Base-by-base conservation (phyloP, 257 asterid species). In the Ehretia macrophylla region DNA sequence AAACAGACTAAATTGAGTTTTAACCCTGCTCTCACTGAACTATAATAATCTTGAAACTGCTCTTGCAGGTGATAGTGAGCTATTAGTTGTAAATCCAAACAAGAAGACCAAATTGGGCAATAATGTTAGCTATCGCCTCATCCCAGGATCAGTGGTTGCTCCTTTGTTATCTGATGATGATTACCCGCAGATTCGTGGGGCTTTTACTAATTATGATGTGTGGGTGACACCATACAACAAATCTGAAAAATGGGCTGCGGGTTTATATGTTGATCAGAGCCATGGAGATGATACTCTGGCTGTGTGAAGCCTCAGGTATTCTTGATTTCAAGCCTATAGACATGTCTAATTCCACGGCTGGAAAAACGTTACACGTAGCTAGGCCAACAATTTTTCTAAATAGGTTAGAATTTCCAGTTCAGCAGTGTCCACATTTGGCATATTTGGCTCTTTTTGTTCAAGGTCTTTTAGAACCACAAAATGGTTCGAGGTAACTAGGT, bases 231-330 rank as follows among this genome's bases (percentile, higher is more conserved):
- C 78, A 22, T 83, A 78, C 63, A 76, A 78, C 68, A 72, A 60
- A 69, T 44, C 55, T 1, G 88, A 84, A 76, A 84, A 79, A 68
- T 84, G 92, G 86, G 84, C 84, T 16, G 82, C 69, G 17, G 85
- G 88, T 23, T 32, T 68, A 37, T 76, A 73, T 51, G 37, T 71
- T 46, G 91, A 78, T 67, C 87, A 70, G 21, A 80, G 87, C 67
- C 79, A 49, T 5, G 91, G 88, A 16, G 87, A 81, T 14, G 86
- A 81, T 32, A 47, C 48, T 23, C 58, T 81, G 61, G 77, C 79
- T 23, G 23, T 50, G 0, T 81, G 85, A 85, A 79, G 70, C 67
- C 49, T 32, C 17, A 78, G 85, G 87, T 81, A 42, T 42, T 42
- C 4, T 27, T 27, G 35, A 27, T 27, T 27, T 27, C 35, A 27